Conservation (phyloP, 2,329 filamentous ascomycete species). For the Lachnellula hyalina region DNA sequence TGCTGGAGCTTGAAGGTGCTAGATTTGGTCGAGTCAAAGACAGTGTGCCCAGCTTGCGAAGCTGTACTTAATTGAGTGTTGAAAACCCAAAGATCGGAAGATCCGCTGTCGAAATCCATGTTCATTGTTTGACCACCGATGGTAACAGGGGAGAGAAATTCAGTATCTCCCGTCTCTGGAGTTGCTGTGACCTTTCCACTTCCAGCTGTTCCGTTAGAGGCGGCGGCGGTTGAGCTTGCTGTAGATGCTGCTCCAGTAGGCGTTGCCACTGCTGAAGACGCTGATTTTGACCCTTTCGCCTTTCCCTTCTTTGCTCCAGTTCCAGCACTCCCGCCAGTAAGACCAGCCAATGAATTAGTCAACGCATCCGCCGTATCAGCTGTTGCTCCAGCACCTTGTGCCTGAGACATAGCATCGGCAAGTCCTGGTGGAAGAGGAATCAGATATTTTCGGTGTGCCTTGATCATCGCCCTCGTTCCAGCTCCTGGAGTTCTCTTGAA, state of each 20-base stretch:
- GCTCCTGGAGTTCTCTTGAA: constrained; percentile 36
- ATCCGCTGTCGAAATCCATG: constrained; percentile 33
- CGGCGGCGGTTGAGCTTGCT: constrained; percentile 14
- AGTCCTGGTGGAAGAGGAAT: constrained; percentile 44
- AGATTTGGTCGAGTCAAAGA: constrained; percentile 29
- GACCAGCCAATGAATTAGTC: constrained; percentile 4
- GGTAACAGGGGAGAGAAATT: constrained; percentile 25
- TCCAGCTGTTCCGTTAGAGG: constrained; percentile 31
- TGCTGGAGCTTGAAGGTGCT: constrained; percentile 24
- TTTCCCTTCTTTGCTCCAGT: constrained; percentile 8
- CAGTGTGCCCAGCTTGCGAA: constrained; percentile 27
- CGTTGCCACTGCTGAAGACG: not conserved
- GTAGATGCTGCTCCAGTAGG: constrained; percentile 7
- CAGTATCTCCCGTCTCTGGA: constrained; percentile 43
- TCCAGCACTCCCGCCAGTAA: constrained; percentile 2
- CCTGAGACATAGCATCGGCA: constrained; percentile 32
- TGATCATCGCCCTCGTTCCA: constrained; percentile 49
- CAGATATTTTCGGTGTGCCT: constrained; percentile 64
- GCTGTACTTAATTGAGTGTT: constrained; percentile 28
- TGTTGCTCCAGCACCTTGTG: constrained; percentile 4
- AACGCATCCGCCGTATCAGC: constrained; percentile 6
- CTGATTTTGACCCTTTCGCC: constrained; percentile 4
- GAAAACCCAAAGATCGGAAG: constrained; percentile 35
- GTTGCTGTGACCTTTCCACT: constrained; percentile 58
- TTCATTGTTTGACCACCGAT: constrained; percentile 31